Percentiles rank a stretch among this genome's conserved stretches.
These are phyloP conservation scores for Phytophthora rubi DNA, from an alignment of 352 stramenopile genomes.

Conservation along the genomic window DNA sequence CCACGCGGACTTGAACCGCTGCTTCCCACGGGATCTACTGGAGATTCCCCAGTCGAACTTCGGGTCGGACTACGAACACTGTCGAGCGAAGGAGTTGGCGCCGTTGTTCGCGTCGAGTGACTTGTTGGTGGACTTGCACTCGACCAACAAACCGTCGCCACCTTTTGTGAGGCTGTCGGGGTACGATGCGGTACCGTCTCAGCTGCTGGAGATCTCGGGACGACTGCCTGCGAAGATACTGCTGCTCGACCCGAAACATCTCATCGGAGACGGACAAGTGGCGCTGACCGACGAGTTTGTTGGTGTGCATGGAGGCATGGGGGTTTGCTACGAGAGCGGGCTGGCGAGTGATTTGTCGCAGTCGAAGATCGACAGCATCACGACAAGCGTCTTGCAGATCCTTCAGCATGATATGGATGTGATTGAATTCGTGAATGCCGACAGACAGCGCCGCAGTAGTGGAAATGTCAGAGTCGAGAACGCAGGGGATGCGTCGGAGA, in stretches of 20 bases:
- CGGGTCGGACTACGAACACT: constrained; percentile 48
- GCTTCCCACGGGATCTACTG: constrained; percentile 55
- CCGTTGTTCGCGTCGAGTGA: constrained; percentile 58
- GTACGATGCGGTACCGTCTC: constrained; percentile 32
- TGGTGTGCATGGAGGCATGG: constrained; percentile 58
- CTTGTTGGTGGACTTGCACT: constrained; percentile 78
- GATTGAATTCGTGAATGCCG: constrained; percentile 35
- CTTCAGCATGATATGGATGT: constrained; percentile 49
- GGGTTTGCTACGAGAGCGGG: constrained; percentile 75
- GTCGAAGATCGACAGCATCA: constrained; percentile 52
- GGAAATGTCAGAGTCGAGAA: neutral
- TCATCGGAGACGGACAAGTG: constrained; percentile 61
- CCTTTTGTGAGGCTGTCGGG: constrained; percentile 74
- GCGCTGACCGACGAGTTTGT: constrained; percentile 82
- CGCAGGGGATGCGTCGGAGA: neutral
- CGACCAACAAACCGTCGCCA: constrained; percentile 77
- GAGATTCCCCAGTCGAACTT: constrained; percentile 4
- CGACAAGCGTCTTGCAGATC: constrained; percentile 51
- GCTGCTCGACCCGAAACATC: constrained; percentile 66
- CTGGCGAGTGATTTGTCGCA: constrained; percentile 59
- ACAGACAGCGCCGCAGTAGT: constrained; percentile 2
- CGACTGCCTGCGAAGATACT: constrained; percentile 61
- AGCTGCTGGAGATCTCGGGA: constrained; percentile 38
- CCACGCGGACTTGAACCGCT: constrained; percentile 75
- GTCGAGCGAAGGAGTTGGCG: constrained; percentile 62